Percentiles rank a stretch among this genome's conserved stretches.
Evolutionary conservation across 768 basidiomycete species (phyloP).

Genomic region (Flagelloscypha sp.): DNA sequence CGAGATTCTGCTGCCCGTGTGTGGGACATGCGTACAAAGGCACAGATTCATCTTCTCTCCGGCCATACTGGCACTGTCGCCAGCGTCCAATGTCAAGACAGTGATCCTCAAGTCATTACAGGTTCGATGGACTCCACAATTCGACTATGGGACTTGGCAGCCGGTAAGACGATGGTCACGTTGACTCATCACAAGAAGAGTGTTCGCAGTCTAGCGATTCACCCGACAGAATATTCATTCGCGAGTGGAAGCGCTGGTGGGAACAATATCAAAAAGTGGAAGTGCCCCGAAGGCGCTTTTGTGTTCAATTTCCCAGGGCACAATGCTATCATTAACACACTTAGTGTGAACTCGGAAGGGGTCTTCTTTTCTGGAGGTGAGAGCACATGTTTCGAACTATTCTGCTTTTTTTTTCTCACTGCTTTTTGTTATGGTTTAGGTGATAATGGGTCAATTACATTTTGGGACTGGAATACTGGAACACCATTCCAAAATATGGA

Average conservation of each 20-base stretch:
- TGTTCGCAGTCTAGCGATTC: constrained; percentile 87
- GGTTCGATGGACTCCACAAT: constrained; percentile 98
- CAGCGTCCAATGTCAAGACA: constrained; percentile 93
- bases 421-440: constrained; percentile 30
- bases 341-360: constrained; percentile 90
- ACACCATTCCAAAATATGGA: constrained; percentile 91
- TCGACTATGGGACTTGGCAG: constrained; percentile 93
- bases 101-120: constrained; percentile 96
- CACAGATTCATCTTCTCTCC: constrained; percentile 85
- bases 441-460: constrained; percentile 84
- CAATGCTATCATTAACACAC: constrained; percentile 94
- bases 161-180: constrained; percentile 93
- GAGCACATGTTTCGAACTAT: constrained; percentile 18
- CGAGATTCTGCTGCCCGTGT: constrained; percentile 95
- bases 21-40: constrained; percentile 99
- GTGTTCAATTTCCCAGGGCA: constrained; percentile 96
- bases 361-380: constrained; percentile 95
- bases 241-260: constrained; percentile 96
- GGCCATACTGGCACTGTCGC: constrained; percentile 96
- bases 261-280: constrained; percentile 99
- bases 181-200: constrained; percentile 99
- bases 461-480: constrained; percentile 95
- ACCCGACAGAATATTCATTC: constrained; percentile 95
- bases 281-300: constrained; percentile 91
- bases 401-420: constrained; percentile 1